Evolutionary conservation across 2,329 filamentous ascomycete species (phyloP).

Genomic region (Fusarium xylarioides): DNA sequence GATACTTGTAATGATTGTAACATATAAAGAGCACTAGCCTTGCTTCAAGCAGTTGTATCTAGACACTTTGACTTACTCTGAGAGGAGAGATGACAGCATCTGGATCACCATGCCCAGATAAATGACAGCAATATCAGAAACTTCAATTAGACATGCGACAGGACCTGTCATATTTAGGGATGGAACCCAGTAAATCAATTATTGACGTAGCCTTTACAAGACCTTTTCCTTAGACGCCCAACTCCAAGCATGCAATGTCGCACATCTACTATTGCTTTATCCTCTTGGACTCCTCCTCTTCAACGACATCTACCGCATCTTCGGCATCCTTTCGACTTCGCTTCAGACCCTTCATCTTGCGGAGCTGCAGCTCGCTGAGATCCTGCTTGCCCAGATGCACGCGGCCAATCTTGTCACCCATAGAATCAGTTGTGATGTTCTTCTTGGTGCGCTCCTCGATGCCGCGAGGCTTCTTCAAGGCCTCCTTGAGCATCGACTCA

Average conservation of each 20-base stretch:
- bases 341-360: constrained; percentile 99
- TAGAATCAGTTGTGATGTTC: constrained; percentile 89
- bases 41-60: background rate
- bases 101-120: background rate
- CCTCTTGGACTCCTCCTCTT: constrained; percentile 51
- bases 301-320: constrained; percentile 56
- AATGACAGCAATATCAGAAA: background rate
- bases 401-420: constrained; percentile 96
- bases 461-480: constrained; percentile 84
- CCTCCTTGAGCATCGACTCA: constrained; percentile 83
- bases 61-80: background rate
- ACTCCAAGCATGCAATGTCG: constrained; percentile 41
- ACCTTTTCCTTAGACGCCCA: constrained; percentile 46
- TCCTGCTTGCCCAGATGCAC: constrained; percentile 94
- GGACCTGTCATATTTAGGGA: constrained; percentile 3
- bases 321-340: constrained; percentile 72
- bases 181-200: constrained; percentile 40
- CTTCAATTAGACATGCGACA: background rate
- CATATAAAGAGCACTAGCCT: background rate
- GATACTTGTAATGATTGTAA: background rate
- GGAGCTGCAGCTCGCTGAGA: constrained; percentile 84
- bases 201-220: constrained; percentile 40
- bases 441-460: constrained; percentile 86
- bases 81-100: background rate
- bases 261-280: constrained; percentile 45